Conservation (phyloP, 73 alveolate species). For the Tetrahymena elliotti region DNA sequence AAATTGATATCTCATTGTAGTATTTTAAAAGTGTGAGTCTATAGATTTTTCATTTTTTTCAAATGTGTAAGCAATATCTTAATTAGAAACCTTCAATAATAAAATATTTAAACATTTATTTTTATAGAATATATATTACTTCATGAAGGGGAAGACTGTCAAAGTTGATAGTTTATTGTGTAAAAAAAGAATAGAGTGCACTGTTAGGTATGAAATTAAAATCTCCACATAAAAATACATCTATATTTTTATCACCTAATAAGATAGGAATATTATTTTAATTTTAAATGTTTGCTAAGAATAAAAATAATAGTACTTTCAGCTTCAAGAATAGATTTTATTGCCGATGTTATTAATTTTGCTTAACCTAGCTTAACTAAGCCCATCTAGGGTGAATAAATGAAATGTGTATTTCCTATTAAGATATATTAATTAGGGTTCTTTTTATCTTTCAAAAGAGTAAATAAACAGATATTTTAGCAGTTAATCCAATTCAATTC, state of each 20-base stretch:
- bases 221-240: conserved; percentile 37
- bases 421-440: not conserved
- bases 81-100: not conserved
- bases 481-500: not conserved
- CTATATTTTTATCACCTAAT: not conserved
- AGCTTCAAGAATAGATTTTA: not conserved
- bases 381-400: not conserved
- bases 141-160: not conserved
- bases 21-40: not conserved
- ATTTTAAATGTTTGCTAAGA: not conserved
- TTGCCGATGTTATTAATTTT: not conserved
- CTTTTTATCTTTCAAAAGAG: not conserved
- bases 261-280: not conserved
- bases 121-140: not conserved
- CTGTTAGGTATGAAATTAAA: conserved; percentile 28
- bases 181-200: conserved; percentile 17
- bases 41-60: not conserved
- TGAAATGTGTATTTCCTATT: not conserved
- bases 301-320: not conserved
- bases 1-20: not conserved
- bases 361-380: not conserved
- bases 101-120: not conserved
- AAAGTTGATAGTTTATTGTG: not conserved
- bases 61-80: not conserved
- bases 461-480: not conserved